These are phyloP conservation scores for Pleurotus djamor DNA, from an alignment of 768 basidiomycete genomes.

Conservation along the genomic window DNA sequence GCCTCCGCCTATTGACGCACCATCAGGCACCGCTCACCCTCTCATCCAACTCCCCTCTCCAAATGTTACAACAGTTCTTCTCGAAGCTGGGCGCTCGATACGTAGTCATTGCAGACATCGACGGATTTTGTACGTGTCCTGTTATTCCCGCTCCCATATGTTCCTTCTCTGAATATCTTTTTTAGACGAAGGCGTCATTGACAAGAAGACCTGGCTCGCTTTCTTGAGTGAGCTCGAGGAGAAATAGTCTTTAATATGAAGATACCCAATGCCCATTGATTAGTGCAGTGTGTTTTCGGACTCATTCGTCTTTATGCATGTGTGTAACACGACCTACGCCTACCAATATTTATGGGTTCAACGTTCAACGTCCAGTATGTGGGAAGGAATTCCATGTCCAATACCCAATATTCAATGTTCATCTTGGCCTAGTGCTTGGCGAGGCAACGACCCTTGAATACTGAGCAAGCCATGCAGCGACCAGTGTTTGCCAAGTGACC, in stretches of 20 bases:
- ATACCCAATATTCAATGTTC: too few species aligned
- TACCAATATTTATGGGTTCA: too few species aligned
- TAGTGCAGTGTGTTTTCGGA: too few species aligned
- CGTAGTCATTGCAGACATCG: constrained; percentile 77
- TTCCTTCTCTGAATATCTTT: background rate
- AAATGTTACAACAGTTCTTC: constrained; percentile 92
- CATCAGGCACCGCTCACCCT: constrained; percentile 83
- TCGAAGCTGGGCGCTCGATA: constrained; percentile 92
- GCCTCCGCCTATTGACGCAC: background rate
- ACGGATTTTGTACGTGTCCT: constrained; percentile 69
- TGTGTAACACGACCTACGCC: too few species aligned
- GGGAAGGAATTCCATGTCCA: too few species aligned
- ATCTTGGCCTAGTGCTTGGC: too few species aligned
- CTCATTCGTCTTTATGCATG: too few species aligned
- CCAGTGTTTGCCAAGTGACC: too few species aligned
- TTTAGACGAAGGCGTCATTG: constrained; percentile 85
- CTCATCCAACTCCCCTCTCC: constrained; percentile 81
- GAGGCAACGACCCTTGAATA: too few species aligned
- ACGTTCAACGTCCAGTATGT: too few species aligned
- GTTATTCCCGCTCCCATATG: background rate
- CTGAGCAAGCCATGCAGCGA: too few species aligned
- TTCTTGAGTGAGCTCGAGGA: constrained; percentile 79
- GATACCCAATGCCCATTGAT: too few species aligned
- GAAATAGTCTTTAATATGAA: constrained; percentile 25
- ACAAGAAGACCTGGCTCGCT: constrained; percentile 93